Evolutionary conservation across 2,329 filamentous ascomycete genomes (phyloP).

Genomic region (Botryotinia narcissicola): DNA sequence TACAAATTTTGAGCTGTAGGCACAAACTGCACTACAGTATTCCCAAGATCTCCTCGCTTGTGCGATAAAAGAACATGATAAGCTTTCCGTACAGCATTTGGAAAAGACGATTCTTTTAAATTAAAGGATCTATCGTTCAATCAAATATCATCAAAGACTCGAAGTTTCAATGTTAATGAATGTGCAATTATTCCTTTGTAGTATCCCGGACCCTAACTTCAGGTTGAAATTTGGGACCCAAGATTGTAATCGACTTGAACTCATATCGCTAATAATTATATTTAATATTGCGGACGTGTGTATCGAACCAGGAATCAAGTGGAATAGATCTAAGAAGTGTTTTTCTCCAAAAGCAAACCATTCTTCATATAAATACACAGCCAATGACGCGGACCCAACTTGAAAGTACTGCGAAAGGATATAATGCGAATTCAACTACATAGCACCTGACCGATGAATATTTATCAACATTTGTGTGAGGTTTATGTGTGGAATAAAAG

Average conservation of each 20-base stretch:
- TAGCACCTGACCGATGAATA: background rate
- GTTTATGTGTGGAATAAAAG: too few species aligned
- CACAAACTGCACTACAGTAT: background rate
- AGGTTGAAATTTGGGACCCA: background rate
- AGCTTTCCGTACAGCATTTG: background rate
- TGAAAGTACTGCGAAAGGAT: background rate
- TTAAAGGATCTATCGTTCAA: background rate
- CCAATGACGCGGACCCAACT: background rate
- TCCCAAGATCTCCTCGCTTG: background rate
- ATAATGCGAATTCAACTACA: background rate
- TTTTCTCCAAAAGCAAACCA: too few species aligned
- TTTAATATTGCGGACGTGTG: background rate
- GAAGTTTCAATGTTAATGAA: background rate
- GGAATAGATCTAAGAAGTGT: background rate
- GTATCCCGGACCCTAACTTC: background rate
- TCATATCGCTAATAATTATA: background rate
- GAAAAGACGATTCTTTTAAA: background rate
- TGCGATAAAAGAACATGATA: background rate
- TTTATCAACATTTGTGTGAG: too few species aligned
- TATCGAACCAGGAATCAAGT: background rate
- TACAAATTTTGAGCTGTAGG: background rate
- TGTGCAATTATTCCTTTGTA: background rate
- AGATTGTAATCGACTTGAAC: background rate
- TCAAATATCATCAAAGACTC: accelerated
- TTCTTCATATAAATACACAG: background rate